These are phyloP conservation scores for Coprinopsis sp. DNA, from an alignment of 768 basidiomycete genomes.

Conservation along the genomic window DNA sequence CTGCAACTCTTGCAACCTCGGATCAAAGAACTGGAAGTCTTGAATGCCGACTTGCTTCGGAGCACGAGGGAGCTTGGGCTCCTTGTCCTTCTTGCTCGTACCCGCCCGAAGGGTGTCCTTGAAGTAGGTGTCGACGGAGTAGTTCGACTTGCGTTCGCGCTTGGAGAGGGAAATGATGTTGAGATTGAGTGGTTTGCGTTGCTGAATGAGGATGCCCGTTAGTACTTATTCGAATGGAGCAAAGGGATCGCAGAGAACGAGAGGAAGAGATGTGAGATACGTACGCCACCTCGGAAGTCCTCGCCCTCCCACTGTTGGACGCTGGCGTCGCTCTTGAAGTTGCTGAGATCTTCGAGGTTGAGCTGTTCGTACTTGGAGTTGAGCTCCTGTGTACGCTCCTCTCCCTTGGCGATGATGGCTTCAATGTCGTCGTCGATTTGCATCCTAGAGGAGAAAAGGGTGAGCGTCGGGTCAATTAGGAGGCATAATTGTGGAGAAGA, in stretches of 20 bases:
- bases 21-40: slow-evolving; percentile 97
- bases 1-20: slow-evolving; percentile 72
- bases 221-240: slow-evolving; percentile 58
- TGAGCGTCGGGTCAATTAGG: neutral
- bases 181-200: slow-evolving; percentile 68
- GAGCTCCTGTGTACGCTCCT: slow-evolving; percentile 83
- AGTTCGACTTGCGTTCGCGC: slow-evolving; percentile 89
- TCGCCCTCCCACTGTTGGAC: slow-evolving; percentile 96
- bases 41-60: slow-evolving; percentile 86
- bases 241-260: neutral
- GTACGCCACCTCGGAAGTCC: slow-evolving; percentile 75
- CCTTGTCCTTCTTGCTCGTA: slow-evolving; percentile 74
- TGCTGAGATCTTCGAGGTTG: slow-evolving; percentile 91
- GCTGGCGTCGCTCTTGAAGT: slow-evolving; percentile 92
- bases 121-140: slow-evolving; percentile 94
- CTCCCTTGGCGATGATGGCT: slow-evolving; percentile 85
- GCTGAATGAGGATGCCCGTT: slow-evolving; percentile 54
- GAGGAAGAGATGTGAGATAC: slow-evolving; percentile 17
- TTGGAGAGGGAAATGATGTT: slow-evolving; percentile 86
- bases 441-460: slow-evolving; percentile 37
- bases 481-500: neutral
- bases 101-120: slow-evolving; percentile 84
- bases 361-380: slow-evolving; percentile 90
- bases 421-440: slow-evolving; percentile 90
- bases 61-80: slow-evolving; percentile 75